Evolutionary conservation across 2,329 filamentous ascomycete species (phyloP).

Genomic region (Curvularia spicifera): DNA sequence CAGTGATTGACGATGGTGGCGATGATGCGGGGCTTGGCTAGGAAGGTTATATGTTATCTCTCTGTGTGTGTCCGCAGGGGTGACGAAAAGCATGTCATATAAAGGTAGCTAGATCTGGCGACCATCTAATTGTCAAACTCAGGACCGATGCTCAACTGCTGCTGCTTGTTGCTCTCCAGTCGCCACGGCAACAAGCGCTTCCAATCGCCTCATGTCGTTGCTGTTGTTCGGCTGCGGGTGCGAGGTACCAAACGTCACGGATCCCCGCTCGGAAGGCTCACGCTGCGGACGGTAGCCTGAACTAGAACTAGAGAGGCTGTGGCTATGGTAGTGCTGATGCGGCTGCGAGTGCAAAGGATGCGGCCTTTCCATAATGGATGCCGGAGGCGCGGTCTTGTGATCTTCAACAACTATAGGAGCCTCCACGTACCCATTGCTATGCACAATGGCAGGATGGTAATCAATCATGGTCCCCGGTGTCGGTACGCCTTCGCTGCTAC

Average conservation of each 20-base stretch:
- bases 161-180: constrained; percentile 60
- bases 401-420: constrained; percentile 52
- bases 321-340: constrained; percentile 40
- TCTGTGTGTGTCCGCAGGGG: too few species aligned
- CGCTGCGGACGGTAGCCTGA: constrained; percentile 41
- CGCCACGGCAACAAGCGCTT: constrained; percentile 70
- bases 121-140: constrained; percentile 3
- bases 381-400: constrained; percentile 43
- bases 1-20: background rate
- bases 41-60: background rate
- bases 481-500: constrained; percentile 61
- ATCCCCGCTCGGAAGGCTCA: constrained; percentile 37
- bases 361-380: constrained; percentile 47
- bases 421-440: constrained; percentile 58
- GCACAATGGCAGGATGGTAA: constrained; percentile 60
- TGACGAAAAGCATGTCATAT: background rate
- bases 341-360: constrained; percentile 41
- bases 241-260: constrained; percentile 41
- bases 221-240: constrained; percentile 48
- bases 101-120: background rate
- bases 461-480: constrained; percentile 60
- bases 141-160: constrained; percentile 39
- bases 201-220: constrained; percentile 61
- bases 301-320: constrained; percentile 36
- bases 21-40: background rate